A percentile compares a stretch with the other conserved stretches of the same genome.
Conservation (phyloP, 148 eudicot species). For the Amaranthus cruentus region DNA sequence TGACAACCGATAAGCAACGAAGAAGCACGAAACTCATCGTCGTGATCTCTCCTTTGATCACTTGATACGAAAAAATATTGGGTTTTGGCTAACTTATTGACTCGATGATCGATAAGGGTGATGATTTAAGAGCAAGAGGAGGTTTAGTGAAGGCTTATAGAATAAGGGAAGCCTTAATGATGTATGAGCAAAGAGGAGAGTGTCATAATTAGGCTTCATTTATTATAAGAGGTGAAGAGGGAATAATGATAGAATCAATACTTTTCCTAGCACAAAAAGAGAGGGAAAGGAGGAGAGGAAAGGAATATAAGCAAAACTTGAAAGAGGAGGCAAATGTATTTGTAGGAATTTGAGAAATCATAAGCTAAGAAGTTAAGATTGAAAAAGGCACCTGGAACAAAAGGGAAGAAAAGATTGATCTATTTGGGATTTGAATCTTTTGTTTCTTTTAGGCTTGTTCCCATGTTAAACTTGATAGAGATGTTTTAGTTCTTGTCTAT, state of each 20-base stretch:
- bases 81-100: not conserved
- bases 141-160: slow-evolving; percentile 19
- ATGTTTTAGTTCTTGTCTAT: slow-evolving; percentile 19
- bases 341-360: slow-evolving; percentile 28
- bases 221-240: slow-evolving; percentile 27
- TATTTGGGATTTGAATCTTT: slow-evolving; percentile 37
- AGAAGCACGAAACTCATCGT: slow-evolving; percentile 37
- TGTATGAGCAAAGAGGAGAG: slow-evolving; percentile 40
- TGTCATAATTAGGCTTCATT: slow-evolving; percentile 25
- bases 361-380: slow-evolving; percentile 45
- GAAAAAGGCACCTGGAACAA: slow-evolving; percentile 24
- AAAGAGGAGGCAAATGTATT: slow-evolving; percentile 57
- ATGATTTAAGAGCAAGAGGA: not conserved
- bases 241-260: slow-evolving; percentile 59
- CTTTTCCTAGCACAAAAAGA: slow-evolving; percentile 60
- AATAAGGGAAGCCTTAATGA: slow-evolving; percentile 23
- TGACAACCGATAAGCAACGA: slow-evolving; percentile 29
- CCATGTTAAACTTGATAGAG: slow-evolving; percentile 22
- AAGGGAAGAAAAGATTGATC: slow-evolving; percentile 29
- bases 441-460: slow-evolving; percentile 19
- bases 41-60: not conserved
- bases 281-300: slow-evolving; percentile 38
- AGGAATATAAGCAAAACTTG: slow-evolving; percentile 88
- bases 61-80: not conserved
- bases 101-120: not conserved